Conservation (phyloP, 1,284 basidiomycete genomes). For the Cutaneotrichosporon sp. region DNA sequence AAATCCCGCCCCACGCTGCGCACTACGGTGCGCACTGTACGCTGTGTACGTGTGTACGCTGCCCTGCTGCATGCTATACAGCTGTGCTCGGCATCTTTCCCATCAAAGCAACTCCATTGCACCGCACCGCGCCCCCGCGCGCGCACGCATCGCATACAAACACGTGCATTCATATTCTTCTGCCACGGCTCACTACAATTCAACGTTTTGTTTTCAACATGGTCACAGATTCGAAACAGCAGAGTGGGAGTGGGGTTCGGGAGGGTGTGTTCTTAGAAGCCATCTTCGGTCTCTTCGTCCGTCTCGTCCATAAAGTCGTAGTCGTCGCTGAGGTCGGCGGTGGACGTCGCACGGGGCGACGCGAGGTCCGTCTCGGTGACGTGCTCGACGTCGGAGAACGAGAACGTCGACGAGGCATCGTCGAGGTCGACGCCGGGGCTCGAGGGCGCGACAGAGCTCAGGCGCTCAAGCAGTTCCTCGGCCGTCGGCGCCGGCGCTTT, state of each 20-base stretch:
- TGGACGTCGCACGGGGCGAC: slow-evolving; percentile 1
- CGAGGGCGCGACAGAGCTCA: slow-evolving; percentile 7
- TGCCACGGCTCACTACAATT: no score
- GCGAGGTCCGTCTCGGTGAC: neutral
- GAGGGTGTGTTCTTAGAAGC: slow-evolving; percentile 5
- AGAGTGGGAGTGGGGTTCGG: neutral
- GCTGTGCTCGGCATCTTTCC: no score
- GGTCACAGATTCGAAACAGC: neutral
- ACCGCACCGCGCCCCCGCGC: no score
- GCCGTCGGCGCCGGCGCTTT: slow-evolving; percentile 3
- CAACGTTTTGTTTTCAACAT: neutral
- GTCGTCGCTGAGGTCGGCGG: slow-evolving; percentile 10
- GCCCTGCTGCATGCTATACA: no score
- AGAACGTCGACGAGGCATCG: slow-evolving; percentile 16
- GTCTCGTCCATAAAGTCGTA: slow-evolving; percentile 20
- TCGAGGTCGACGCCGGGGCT: slow-evolving; percentile 10
- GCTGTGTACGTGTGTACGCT: no score
- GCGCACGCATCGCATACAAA: no score
- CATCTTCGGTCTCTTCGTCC: slow-evolving; percentile 22
- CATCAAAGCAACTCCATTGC: no score
- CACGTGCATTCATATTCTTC: neutral
- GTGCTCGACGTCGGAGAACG: slow-evolving; percentile 15
- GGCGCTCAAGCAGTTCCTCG: slow-evolving; percentile 9
- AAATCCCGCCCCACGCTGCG: no score
- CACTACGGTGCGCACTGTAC: no score